Conservation (phyloP, 1,284 basidiomycete species). For the Gymnopus androsaceus region DNA sequence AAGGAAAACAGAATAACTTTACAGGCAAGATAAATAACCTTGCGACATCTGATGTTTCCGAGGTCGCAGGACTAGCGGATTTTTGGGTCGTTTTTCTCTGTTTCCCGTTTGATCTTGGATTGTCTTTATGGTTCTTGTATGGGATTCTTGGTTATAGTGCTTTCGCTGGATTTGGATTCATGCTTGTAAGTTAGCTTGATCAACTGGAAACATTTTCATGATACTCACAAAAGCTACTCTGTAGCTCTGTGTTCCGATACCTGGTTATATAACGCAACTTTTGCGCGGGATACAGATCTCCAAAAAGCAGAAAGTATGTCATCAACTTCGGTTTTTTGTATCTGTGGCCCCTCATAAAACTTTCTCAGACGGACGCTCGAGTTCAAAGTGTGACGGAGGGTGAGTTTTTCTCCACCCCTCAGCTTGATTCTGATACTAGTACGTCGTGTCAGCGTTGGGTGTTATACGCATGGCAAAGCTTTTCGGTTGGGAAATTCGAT, state of each 20-base stretch:
- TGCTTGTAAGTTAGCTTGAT: conserved; percentile 32
- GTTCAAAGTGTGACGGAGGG: conserved; percentile 13
- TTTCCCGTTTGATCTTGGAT: conserved; percentile 2
- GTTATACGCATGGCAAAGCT: conserved; percentile 65
- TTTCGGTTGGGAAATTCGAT: conserved; percentile 66
- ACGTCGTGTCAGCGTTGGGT: conserved; percentile 42
- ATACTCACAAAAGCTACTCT: neutral
- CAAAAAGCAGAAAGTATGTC: conserved; percentile 10
- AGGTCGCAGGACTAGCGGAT: neutral
- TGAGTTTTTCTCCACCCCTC: conserved; percentile 19
- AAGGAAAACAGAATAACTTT: neutral
- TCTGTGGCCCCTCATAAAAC: neutral
- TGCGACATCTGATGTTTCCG: conserved; percentile 4
- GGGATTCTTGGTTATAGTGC: conserved; percentile 3
- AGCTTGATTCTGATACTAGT: no score
- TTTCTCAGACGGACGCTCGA: conserved; percentile 18
- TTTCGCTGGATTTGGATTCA: conserved; percentile 6
- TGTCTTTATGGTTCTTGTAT: conserved; percentile 13
- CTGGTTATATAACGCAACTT: neutral
- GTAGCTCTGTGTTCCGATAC: conserved; percentile 8
- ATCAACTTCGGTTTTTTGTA: neutral
- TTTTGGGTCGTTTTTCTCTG: neutral
- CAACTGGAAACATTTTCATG: no score
- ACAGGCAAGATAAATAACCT: conserved; percentile 11
- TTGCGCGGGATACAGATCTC: neutral